These are phyloP conservation scores for Echria macrotheca DNA, from an alignment of 495 filamentous ascomycete species.

Conservation along the genomic window DNA sequence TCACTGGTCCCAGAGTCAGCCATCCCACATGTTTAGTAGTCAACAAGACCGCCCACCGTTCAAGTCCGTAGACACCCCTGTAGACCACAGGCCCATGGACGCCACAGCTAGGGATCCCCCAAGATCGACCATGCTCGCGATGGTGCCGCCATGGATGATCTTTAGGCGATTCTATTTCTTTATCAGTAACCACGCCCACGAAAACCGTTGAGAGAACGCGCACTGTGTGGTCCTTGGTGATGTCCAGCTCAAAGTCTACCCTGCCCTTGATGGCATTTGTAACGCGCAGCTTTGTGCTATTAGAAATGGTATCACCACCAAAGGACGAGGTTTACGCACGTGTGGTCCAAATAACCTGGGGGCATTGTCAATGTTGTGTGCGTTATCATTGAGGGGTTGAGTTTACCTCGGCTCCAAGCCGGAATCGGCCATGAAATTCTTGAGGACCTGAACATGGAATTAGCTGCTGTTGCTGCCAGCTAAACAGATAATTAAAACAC, in stretches of 20 bases:
- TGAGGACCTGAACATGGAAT: slow-evolving; percentile 60
- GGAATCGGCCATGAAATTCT: slow-evolving; percentile 76
- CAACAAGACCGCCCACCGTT: slow-evolving; percentile 53
- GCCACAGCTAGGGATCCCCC: slow-evolving; percentile 92
- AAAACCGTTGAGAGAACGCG: too few relatives aligned
- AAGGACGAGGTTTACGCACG: slow-evolving; percentile 22
- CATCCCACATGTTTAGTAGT: neutral
- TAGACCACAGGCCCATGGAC: slow-evolving; percentile 79
- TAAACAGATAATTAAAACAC: too few relatives aligned
- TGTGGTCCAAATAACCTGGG: slow-evolving; percentile 38
- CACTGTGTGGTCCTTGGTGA: slow-evolving; percentile 86
- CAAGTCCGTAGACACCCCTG: slow-evolving; percentile 88
- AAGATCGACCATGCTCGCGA: slow-evolving; percentile 92
- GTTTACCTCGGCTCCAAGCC: slow-evolving; percentile 80
- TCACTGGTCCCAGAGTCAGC: slow-evolving; percentile 51
- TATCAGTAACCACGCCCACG: too few relatives aligned
- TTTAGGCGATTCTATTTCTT: slow-evolving; percentile 70
- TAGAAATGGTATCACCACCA: neutral
- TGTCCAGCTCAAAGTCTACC: slow-evolving; percentile 83
- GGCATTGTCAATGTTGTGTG: neutral
- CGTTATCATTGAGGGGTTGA: too few relatives aligned
- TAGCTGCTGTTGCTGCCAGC: too few relatives aligned
- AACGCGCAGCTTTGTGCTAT: slow-evolving; percentile 58
- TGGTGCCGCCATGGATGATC: slow-evolving; percentile 90
- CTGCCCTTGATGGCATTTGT: slow-evolving; percentile 68